Percentiles rank a stretch among this genome's conserved stretches.
Evolutionary conservation across 2,329 filamentous ascomycete species (phyloP).

Genomic region (Arthrobotrys sinensis): DNA sequence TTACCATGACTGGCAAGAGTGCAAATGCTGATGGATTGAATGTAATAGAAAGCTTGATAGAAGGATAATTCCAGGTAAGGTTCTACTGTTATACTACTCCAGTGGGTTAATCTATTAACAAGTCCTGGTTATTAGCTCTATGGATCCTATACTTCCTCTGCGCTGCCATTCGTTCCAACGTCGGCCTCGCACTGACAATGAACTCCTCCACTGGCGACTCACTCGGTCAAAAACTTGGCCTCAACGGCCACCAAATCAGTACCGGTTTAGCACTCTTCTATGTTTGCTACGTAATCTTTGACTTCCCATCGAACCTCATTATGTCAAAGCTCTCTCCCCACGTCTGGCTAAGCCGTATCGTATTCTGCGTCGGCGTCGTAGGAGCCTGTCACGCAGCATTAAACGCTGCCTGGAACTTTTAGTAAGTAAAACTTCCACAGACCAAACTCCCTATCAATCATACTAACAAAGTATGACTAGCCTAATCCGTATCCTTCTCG

Average conservation of each 20-base stretch:
- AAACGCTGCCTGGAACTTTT: slow-evolving; percentile 85
- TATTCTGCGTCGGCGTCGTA: slow-evolving; percentile 87
- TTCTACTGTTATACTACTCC: not conserved
- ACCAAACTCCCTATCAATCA: not conserved
- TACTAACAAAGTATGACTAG: slow-evolving; percentile 66
- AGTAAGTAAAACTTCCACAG: slow-evolving; percentile 70
- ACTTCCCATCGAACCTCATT: slow-evolving; percentile 87
- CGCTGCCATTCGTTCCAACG: slow-evolving; percentile 91
- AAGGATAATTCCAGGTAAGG: slow-evolving; percentile 72
- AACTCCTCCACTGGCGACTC: slow-evolving; percentile 80
- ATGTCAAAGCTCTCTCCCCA: slow-evolving; percentile 89
- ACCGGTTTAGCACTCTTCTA: slow-evolving; percentile 91
- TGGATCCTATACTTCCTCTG: slow-evolving; percentile 93
- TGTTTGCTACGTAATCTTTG: slow-evolving; percentile 90
- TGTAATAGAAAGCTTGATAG: slow-evolving; percentile 72
- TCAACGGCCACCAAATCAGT: slow-evolving; percentile 83
- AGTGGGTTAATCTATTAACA: not conserved
- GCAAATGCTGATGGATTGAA: slow-evolving; percentile 35
- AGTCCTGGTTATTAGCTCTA: slow-evolving; percentile 70
- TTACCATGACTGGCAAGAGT: not conserved
- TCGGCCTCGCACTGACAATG: slow-evolving; percentile 96
- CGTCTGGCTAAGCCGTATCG: slow-evolving; percentile 92
- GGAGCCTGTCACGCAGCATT: slow-evolving; percentile 88
- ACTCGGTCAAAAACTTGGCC: slow-evolving; percentile 78
- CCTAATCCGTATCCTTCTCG: slow-evolving; percentile 85